Conservation (phyloP, 495 filamentous ascomycete species). For the Xylaria curta region DNA sequence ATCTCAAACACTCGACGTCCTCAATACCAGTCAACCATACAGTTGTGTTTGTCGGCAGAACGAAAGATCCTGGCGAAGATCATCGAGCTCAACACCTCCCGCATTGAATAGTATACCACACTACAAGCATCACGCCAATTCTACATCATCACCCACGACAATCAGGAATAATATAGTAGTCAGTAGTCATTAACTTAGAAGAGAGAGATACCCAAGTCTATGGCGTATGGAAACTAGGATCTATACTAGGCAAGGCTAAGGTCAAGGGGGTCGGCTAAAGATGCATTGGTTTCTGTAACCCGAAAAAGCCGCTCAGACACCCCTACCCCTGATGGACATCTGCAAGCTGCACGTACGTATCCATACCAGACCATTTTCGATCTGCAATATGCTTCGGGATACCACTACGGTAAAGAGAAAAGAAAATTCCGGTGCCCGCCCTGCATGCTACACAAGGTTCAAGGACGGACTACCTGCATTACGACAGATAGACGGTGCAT, state of each 20-base stretch:
- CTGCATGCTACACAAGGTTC: constrained; percentile 1
- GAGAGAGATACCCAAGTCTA: not conserved
- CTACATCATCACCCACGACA: not conserved
- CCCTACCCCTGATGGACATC: constrained; percentile 7
- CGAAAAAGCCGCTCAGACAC: not conserved
- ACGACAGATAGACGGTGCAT: not conserved
- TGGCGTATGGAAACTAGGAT: not conserved
- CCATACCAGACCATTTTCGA: not conserved
- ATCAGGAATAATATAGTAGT: not conserved
- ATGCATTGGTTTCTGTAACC: not conserved
- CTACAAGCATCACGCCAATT: not conserved
- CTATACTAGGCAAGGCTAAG: constrained; percentile 1
- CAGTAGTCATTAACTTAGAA: not conserved
- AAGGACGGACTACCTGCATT: not conserved
- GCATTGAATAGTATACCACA: not conserved
- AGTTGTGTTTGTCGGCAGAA: not conserved
- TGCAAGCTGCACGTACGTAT: constrained; percentile 2
- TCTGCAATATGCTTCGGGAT: not conserved
- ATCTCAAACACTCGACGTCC: constrained; percentile 10
- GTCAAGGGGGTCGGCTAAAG: not conserved
- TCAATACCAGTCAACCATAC: not conserved
- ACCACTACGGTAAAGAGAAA: constrained; percentile 3
- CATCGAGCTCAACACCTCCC: not conserved
- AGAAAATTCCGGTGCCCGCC: constrained; percentile 4
- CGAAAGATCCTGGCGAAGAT: constrained; percentile 4